A percentile compares a stretch with the other conserved stretches of the same genome.
phyloP scores from a whole-genome alignment of 2,329 filamentous ascomycete genomes.

The Elsinoe arachidis region DNA sequence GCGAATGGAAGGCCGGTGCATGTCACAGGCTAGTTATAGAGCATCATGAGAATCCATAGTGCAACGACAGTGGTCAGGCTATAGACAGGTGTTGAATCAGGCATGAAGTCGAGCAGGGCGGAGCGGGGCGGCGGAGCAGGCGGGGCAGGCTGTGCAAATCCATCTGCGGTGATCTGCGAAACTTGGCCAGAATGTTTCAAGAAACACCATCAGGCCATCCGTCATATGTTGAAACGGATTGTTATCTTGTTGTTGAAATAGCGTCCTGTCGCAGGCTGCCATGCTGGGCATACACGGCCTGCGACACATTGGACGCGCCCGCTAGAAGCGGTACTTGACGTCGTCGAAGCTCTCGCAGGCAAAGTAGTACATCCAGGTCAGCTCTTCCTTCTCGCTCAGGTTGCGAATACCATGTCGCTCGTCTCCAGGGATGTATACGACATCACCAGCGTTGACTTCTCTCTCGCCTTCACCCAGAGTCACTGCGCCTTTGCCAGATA shows the following conservation, averaged over 20 bases:
- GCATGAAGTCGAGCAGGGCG: background rate
- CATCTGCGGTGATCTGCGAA: background rate
- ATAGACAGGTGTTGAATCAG: background rate
- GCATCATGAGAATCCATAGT: background rate
- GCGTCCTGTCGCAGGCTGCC: background rate
- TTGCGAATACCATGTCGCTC: slow-evolving; percentile 33
- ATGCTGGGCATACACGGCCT: background rate
- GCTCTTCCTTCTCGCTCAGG: slow-evolving; percentile 23
- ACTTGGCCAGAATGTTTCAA: background rate
- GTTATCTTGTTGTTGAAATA: background rate
- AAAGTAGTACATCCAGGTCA: slow-evolving; percentile 37
- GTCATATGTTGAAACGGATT: background rate
- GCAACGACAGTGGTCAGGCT: background rate
- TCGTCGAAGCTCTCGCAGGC: slow-evolving; percentile 31
- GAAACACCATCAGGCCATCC: slow-evolving; percentile 2
- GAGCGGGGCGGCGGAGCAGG: slow-evolving; percentile 1
- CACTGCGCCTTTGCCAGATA: slow-evolving; percentile 30
- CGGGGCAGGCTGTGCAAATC: background rate
- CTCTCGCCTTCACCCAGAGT: slow-evolving; percentile 31
- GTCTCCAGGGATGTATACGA: slow-evolving; percentile 36
- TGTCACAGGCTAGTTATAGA: background rate
- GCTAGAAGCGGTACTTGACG: slow-evolving; percentile 32
- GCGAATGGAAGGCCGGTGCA: background rate
- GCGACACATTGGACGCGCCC: background rate
- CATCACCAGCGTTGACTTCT: slow-evolving; percentile 27